Evolutionary conservation across 169 alveolate species (phyloP), one percentile per base, ranked within the genome.

Genomic region (Cryptosporidium baileyi): DNA sequence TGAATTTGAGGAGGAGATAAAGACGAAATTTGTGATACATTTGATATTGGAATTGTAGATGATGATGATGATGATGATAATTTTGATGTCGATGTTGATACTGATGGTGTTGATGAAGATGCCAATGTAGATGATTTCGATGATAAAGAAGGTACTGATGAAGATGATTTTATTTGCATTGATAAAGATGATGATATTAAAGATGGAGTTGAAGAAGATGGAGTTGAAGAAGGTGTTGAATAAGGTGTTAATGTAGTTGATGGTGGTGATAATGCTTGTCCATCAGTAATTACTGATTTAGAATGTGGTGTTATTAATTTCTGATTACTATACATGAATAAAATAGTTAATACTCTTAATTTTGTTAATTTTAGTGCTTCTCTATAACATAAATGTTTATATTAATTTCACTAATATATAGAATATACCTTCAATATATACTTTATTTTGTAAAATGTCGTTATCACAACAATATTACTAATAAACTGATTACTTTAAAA

Each of bases 201-300:
- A 8, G 63, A 49, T 24, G 81, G 32, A 17, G 61, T 13, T 11
- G 81, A 65, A 15, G 60, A 24, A 11, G 61, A 32, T 4, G 81
- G 81, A 11, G 81, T 65, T 9, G 22, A 28, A 32, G 81, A 65
- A 24, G 81, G 81, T 8, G 81, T 65, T 22, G 81, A 65, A 26
- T 61, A 65, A 22, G 81, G 81, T n/a, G 81, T 65, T 24, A 65
- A 32, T 30, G 81, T 65, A 22, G 81, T 65, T 15, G 81, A 65
- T 65, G 81, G 63, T 3, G 81, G 81, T 6, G 81, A 65, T 11
- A 47, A 47, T 4, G 19, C 19, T 26, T 47, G 6, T 19, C 9
- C 19, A 5, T 47, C 59, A 47, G 59, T n/a, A 47, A 26, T 19
- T 47, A 9, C 59, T 47, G 19, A 47, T 4, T 19, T n/a, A 26